Evolutionary conservation across 202 grass and related monocot species (phyloP).

Genomic region (Alloteropsis angusta): DNA sequence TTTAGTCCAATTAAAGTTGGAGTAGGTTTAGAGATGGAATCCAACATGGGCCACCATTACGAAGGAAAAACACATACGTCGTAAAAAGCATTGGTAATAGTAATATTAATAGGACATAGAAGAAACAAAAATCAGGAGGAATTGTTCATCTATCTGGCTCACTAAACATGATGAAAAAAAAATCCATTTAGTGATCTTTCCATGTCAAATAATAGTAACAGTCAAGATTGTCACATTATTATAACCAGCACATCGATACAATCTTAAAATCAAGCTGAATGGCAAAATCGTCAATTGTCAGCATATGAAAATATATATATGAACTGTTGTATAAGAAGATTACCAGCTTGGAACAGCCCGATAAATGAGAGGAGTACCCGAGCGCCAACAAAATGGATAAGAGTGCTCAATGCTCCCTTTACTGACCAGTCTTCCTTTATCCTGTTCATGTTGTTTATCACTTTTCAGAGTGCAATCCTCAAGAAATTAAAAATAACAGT

Average conservation of each 20-base stretch:
- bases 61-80: not conserved
- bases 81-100: not conserved
- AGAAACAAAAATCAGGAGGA: not conserved
- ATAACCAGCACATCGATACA: conserved; percentile 9
- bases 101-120: not conserved
- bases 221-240: not conserved
- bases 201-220: too few relatives aligned
- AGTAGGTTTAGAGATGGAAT: not conserved
- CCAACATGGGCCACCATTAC: not conserved
- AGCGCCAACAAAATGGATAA: conserved; percentile 99
- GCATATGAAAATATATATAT: conserved; percentile 13
- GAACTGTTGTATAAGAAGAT: conserved; percentile 27
- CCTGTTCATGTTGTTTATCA: conserved; percentile 46
- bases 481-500: not conserved
- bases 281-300: not conserved
- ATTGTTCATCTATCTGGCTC: not conserved
- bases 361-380: conserved; percentile 93
- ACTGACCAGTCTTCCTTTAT: conserved; percentile 88
- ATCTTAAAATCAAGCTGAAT: conserved; percentile 6
- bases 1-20: not conserved
- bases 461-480: conserved; percentile 20
- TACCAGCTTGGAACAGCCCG: conserved; percentile 99
- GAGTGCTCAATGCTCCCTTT: conserved; percentile 84
- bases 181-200: not conserved
- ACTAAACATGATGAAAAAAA: not conserved